Base-by-base conservation (phyloP, 1,284 basidiomycete genomes). In the Trichosporon ovoides region DNA sequence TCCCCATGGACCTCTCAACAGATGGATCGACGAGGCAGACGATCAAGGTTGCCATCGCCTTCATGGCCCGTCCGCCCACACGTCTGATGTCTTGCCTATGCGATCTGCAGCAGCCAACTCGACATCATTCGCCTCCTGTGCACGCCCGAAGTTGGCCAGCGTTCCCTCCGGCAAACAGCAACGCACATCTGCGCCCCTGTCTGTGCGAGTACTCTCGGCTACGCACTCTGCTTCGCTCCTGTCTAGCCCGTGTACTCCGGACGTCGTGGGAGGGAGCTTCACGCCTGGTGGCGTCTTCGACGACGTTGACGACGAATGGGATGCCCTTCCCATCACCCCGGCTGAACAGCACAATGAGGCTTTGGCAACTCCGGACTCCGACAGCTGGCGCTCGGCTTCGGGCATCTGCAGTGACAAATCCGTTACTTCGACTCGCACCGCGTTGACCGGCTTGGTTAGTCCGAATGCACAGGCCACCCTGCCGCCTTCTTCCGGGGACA, bases 291-390 rank as follows among this genome's bases (percentile, higher is more conserved):
- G 43, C 28, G 14, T 48, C 43, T 48, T 31, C 16, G 43, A 48
- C n/a, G 43, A 48, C 43, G 43, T 22, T 31, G 43, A 48, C 22
- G 43, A 48, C 22, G 43, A 48, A 14, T 48, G 22, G 43, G 43
- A 48, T 22, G 43, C 22, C 22, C 43, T 48, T 13, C 43, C 43
- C 28, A 48, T 48, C 43, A 48, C 43, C 7, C 43, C 43, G 5
- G 43, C 43, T 9, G 24, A 48, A 16, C 43, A 48, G 24, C 43
- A 28, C 3, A 16, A 24, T 28, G 43, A 48, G 16, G 43, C 43
- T 11, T 28, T 48, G 24, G 43, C 43, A 16, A 48, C 43, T 22
- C 43, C 43, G 16, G 43, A n/a, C 9, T 48, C 43, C 28, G 24
- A 48, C 28, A 14, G 14, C 10, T 48, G 43, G 43, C 43, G 43